phyloP scores from a whole-genome alignment of 805 yeast species.

The Maudiozyma turicensis region DNA sequence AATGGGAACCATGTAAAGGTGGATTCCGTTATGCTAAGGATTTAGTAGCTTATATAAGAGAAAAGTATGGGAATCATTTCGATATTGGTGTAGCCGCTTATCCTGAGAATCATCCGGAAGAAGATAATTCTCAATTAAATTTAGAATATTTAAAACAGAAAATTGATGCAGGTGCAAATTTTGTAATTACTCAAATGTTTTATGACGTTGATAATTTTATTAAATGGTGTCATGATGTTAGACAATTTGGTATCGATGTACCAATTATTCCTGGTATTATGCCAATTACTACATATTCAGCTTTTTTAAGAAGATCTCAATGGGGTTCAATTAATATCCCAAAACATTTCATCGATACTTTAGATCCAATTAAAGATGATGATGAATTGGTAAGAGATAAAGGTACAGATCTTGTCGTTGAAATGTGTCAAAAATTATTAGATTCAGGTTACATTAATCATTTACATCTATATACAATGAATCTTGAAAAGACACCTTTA shows the following conservation, averaged over 20 bases:
- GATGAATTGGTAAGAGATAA: constrained; percentile 78
- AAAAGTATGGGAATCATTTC: constrained; percentile 76
- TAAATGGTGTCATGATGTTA: constrained; percentile 64
- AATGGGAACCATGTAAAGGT: constrained; percentile 45
- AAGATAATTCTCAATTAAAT: constrained; percentile 38
- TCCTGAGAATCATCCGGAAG: constrained; percentile 97
- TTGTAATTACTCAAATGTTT: constrained; percentile 93
- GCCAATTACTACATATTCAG: constrained; percentile 95
- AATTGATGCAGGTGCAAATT: constrained; percentile 89
- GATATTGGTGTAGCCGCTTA: constrained; percentile 95
- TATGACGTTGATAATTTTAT: constrained; percentile 85
- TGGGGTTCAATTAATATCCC: constrained; percentile 91
- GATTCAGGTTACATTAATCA: constrained; percentile 70
- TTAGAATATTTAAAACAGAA: constrained; percentile 68
- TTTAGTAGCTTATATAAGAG: constrained; percentile 64
- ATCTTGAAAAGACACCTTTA: constrained; percentile 80
- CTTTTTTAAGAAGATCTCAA: constrained; percentile 84
- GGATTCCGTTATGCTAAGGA: constrained; percentile 86
- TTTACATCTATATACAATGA: constrained; percentile 95
- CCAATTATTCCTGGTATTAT: constrained; percentile 97
- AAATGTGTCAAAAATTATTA: constrained; percentile 68
- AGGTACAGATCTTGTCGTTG: constrained; percentile 74
- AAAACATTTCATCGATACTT: constrained; percentile 49
- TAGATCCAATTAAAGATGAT: constrained; percentile 82
- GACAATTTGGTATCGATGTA: constrained; percentile 61